phyloP scores from a whole-genome alignment of 108 stramenopile species.

The Bacterosira constricta region DNA sequence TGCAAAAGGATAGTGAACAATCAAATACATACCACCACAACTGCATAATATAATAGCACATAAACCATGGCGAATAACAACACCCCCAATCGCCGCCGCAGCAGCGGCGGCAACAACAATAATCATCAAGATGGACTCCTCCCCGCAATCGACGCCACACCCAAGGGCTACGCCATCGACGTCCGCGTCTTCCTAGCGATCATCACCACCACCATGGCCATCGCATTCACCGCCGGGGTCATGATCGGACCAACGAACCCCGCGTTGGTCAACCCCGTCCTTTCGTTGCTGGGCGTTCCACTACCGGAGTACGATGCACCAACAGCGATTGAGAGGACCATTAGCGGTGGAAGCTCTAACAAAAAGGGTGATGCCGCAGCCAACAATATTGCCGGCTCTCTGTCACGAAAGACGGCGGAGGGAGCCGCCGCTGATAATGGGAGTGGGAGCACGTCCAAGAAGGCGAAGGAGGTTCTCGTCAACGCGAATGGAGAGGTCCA shows the following conservation, averaged over 20 bases:
- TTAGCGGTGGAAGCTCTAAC: neutral
- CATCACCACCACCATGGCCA: slow-evolving; percentile 74
- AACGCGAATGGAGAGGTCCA: slow-evolving; percentile 1
- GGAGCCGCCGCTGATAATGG: neutral
- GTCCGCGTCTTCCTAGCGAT: slow-evolving; percentile 74
- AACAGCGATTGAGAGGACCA: neutral
- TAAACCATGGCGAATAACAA: neutral
- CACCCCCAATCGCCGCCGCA: neutral
- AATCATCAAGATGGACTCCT: neutral
- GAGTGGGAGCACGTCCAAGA: slow-evolving; percentile 32
- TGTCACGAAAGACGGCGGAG: slow-evolving; percentile 9
- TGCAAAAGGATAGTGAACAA: too few relatives aligned
- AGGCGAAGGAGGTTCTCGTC: slow-evolving; percentile 25
- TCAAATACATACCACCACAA: neutral
- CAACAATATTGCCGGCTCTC: slow-evolving; percentile 4
- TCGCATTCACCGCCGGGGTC: slow-evolving; percentile 72
- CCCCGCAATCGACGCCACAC: slow-evolving; percentile 8
- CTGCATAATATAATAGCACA: neutral
- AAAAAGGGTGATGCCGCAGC: neutral
- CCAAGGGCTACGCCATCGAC: slow-evolving; percentile 50
- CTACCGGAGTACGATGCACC: slow-evolving; percentile 12
- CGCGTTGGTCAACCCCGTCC: slow-evolving; percentile 24
- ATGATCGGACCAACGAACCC: slow-evolving; percentile 62
- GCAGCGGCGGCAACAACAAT: neutral
- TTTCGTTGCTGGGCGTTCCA: slow-evolving; percentile 20